Evolutionary conservation across 345 rosid species (phyloP), one percentile per base, ranked within the genome.

Genomic region (Pistacia atlantica): DNA sequence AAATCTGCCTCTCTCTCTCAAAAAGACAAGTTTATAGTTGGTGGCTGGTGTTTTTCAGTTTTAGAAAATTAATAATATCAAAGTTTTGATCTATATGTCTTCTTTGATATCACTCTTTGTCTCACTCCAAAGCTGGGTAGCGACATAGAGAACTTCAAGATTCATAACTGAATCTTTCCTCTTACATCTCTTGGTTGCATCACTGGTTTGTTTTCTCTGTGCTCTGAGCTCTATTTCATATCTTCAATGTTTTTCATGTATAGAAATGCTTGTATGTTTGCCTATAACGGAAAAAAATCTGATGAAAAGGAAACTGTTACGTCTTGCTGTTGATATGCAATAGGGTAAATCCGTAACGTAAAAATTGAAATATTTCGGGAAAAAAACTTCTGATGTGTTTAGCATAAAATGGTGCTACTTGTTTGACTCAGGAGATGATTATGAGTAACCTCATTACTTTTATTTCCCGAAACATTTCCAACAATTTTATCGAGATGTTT

Each of bases 121-220:
- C 20, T 69, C 33, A 37, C 33, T 45, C 25, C 22, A 20, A 8
- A 42, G 14, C 8, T 59, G 11, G 18, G 56, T 4, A 31, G 55
- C 52, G 58, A 22, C 31, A 35, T 33, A 49, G 18, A 56, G 33
- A 38, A 42, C 75, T 71, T 37, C 31, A 35, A 18, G 49, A 51
- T 56, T n/a, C 63, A 54, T 33, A 35, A 2, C 11, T 48, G 68
- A 25, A 38, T 31, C 57, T 61, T 46, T 8, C 35, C 25, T 25
- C 20, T 59, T 59, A 72, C 42, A 72, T 60, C 75, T 60, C 57
- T 22, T 59, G 42, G 67, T 46, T 60, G 31, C 49, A 28, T 61
- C 67, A 9, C 67, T 25, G 67, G 67, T 72, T 48, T 48, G 75
- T 57, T 48, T 18, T 70, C 58, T 69, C 61, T 55, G 46, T 11